Evolutionary conservation across 805 yeast genomes (phyloP).

Genomic region (Komagataella kurtzmanii): DNA sequence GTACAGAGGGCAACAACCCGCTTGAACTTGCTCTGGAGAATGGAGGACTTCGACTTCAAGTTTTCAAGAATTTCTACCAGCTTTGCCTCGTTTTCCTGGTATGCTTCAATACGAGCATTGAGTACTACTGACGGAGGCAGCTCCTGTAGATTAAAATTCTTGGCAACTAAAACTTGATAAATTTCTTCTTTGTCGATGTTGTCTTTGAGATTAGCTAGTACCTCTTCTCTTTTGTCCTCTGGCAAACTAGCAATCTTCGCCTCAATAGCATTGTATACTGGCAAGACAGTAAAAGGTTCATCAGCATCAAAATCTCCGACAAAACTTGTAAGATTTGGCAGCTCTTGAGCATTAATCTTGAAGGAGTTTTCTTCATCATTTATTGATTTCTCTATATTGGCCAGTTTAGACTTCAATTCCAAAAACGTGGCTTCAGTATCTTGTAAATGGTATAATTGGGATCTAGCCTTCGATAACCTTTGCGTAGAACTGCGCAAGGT

Average conservation of each 20-base stretch:
- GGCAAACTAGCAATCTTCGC: slow-evolving; percentile 17
- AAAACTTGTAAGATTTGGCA: slow-evolving; percentile 21
- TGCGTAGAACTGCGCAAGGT: slow-evolving; percentile 45
- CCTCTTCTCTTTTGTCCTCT: background rate
- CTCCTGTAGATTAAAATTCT: slow-evolving; percentile 12
- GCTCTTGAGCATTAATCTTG: slow-evolving; percentile 19
- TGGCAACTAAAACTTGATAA: slow-evolving; percentile 14
- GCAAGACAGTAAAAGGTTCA: slow-evolving; percentile 71
- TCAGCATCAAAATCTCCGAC: slow-evolving; percentile 71
- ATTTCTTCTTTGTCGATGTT: slow-evolving; percentile 12
- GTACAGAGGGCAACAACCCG: slow-evolving; percentile 84
- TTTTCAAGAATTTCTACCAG: slow-evolving; percentile 38
- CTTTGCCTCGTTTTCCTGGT: slow-evolving; percentile 50
- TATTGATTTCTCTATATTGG: slow-evolving; percentile 50
- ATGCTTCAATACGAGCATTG: slow-evolving; percentile 72
- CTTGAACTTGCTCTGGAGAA: slow-evolving; percentile 66
- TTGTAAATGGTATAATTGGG: slow-evolving; percentile 39
- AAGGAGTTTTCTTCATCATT: slow-evolving; percentile 49
- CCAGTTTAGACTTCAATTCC: slow-evolving; percentile 39
- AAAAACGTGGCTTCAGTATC: slow-evolving; percentile 26
- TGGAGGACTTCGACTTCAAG: slow-evolving; percentile 39
- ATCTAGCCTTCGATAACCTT: slow-evolving; percentile 31
- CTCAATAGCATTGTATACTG: slow-evolving; percentile 43
- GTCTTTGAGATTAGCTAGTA: slow-evolving; percentile 1
- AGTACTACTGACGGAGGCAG: slow-evolving; percentile 40